A percentile compares a stretch with the other conserved stretches of the same genome.
Conservation (phyloP, 768 basidiomycete species). For the Amanita thiersii region DNA sequence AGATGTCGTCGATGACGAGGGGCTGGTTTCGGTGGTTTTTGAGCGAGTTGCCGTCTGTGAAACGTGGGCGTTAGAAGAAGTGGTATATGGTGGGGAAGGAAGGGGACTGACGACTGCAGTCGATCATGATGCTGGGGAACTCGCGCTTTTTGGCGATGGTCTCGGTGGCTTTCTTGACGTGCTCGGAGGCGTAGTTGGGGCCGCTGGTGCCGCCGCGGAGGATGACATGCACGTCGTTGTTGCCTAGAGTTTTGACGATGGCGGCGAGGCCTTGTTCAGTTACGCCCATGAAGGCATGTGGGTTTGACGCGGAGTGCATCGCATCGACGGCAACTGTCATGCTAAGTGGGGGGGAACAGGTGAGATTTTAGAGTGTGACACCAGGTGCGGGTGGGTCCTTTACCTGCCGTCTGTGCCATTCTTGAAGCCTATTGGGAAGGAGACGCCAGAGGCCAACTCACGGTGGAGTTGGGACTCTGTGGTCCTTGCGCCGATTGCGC, state of each 20-base stretch:
- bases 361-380: neutral
- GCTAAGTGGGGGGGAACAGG: conserved; percentile 21
- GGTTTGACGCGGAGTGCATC: conserved; percentile 86
- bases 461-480: conserved; percentile 97
- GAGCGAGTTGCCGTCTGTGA: conserved; percentile 87
- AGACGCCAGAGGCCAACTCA: conserved; percentile 91
- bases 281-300: conserved; percentile 95
- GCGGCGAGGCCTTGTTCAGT: conserved; percentile 85
- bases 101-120: conserved; percentile 70
- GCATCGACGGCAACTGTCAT: conserved; percentile 93
- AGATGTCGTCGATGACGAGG: conserved; percentile 64
- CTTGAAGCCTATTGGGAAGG: conserved; percentile 99
- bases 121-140: conserved; percentile 77
- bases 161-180: conserved; percentile 56
- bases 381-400: conserved; percentile 8
- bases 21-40: conserved; percentile 95
- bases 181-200: conserved; percentile 77
- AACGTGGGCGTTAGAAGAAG: neutral
- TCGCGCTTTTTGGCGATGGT: conserved; percentile 57
- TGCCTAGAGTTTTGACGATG: conserved; percentile 87
- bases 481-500: conserved; percentile 94
- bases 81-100: conserved; percentile 2
- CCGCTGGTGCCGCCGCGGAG: conserved; percentile 89
- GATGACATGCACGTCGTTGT: conserved; percentile 90
- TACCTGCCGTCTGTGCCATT: conserved; percentile 95